Evolutionary conservation across 371 early-diverging fungal species (phyloP).

Genomic region (Circinella minor): DNA sequence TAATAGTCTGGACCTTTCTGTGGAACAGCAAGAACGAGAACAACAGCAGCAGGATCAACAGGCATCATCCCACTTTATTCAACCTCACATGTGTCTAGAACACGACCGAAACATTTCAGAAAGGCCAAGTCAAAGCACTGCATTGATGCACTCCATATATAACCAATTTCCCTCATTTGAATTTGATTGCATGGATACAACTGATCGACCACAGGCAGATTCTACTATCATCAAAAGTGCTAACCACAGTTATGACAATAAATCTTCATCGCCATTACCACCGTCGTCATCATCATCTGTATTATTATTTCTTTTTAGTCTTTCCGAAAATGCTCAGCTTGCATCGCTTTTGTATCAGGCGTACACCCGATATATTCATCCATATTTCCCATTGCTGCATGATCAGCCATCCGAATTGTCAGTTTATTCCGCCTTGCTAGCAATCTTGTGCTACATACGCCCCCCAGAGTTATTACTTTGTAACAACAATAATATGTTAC

Average conservation of each 20-base stretch:
- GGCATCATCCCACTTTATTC: too few species aligned
- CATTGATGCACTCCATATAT: background rate
- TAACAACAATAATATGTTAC: background rate
- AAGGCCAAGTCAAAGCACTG: background rate
- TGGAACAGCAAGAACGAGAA: background rate
- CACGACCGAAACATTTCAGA: too few species aligned
- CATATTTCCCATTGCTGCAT: slow-evolving; percentile 9
- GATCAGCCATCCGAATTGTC: background rate
- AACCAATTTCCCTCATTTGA: background rate
- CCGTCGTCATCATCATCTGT: background rate
- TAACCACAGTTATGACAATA: background rate
- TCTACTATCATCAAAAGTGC: background rate
- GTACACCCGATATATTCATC: slow-evolving; percentile 5
- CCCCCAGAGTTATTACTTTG: background rate
- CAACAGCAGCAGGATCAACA: too few species aligned
- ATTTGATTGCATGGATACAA: background rate
- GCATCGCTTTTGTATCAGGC: background rate
- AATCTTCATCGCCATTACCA: background rate
- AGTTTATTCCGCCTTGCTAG: slow-evolving; percentile 2
- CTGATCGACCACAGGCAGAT: background rate
- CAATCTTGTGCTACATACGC: background rate
- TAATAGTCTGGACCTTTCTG: background rate
- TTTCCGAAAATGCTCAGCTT: slow-evolving; percentile 4
- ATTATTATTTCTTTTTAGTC: background rate
- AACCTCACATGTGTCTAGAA: too few species aligned